Percentiles rank a stretch among this genome's conserved stretches.
Evolutionary conservation across 139 green algal species (phyloP).

Genomic region (Dunaliella sp.): DNA sequence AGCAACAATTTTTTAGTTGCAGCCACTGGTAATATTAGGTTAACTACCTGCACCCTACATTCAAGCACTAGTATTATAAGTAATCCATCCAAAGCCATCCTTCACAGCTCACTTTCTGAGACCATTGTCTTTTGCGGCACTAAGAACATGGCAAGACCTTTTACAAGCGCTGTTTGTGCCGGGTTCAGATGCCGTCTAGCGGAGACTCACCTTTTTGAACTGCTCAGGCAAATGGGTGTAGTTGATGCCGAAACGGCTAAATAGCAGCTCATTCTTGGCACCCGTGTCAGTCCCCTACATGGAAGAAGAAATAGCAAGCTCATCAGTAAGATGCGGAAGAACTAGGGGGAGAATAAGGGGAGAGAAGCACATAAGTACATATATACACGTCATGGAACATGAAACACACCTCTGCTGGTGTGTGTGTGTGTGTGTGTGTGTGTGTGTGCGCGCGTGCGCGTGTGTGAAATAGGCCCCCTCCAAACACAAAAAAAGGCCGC

Average conservation of each 20-base stretch:
- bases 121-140: too few relatives aligned
- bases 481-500: too few relatives aligned
- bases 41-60: background rate
- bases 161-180: too few relatives aligned
- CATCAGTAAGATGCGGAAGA: too few relatives aligned
- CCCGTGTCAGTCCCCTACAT: slow-evolving; percentile 78
- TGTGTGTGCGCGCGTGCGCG: too few relatives aligned
- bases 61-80: background rate
- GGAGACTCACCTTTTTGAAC: slow-evolving; percentile 80
- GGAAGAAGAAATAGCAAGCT: too few relatives aligned
- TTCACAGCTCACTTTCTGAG: background rate
- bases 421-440: too few relatives aligned
- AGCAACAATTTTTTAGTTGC: background rate
- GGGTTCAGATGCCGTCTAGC: background rate
- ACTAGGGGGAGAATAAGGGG: too few relatives aligned
- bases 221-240: slow-evolving; percentile 84
- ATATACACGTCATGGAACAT: too few relatives aligned
- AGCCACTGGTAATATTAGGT: background rate
- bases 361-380: too few relatives aligned
- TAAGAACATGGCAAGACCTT: background rate
- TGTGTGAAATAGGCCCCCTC: too few relatives aligned
- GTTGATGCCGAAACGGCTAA: slow-evolving; percentile 83
- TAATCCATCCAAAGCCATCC: background rate
- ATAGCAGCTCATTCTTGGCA: slow-evolving; percentile 94
- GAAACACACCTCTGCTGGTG: too few relatives aligned